A percentile compares a stretch with the other conserved stretches of the same genome.
Conservation (phyloP, 148 eudicot species). For the Fagopyrum esculentum region DNA sequence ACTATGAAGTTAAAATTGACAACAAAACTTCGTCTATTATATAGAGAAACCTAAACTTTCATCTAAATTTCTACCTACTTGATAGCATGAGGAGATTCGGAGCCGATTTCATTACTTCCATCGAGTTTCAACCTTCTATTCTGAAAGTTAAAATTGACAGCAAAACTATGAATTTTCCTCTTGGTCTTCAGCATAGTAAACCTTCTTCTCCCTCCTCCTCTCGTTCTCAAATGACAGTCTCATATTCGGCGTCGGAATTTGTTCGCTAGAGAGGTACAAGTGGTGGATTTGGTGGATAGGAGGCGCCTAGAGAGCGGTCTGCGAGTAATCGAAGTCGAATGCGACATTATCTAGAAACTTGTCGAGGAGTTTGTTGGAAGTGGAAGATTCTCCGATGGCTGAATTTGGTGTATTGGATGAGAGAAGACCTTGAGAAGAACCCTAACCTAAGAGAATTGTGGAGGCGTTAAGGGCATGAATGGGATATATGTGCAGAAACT, state of each 20-base stretch:
- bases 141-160: neutral
- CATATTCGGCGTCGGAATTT: constrained; percentile 14
- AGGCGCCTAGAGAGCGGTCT: constrained; percentile 79
- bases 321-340: constrained; percentile 71
- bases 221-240: constrained; percentile 30
- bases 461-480: no score
- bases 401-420: neutral
- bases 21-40: no score
- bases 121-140: neutral
- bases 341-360: constrained; percentile 67
- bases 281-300: constrained; percentile 37
- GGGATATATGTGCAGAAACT: no score
- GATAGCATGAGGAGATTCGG: neutral
- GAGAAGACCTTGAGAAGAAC: no score
- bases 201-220: constrained; percentile 17
- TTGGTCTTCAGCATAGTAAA: neutral
- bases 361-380: constrained; percentile 39
- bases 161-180: neutral
- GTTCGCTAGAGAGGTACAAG: neutral
- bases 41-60: neutral
- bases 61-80: neutral
- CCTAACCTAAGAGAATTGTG: no score
- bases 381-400: constrained; percentile 19
- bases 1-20: no score
- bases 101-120: neutral